Evolutionary conservation across 2,329 filamentous ascomycete species (phyloP).

Genomic region (Aspergillus uvarum): DNA sequence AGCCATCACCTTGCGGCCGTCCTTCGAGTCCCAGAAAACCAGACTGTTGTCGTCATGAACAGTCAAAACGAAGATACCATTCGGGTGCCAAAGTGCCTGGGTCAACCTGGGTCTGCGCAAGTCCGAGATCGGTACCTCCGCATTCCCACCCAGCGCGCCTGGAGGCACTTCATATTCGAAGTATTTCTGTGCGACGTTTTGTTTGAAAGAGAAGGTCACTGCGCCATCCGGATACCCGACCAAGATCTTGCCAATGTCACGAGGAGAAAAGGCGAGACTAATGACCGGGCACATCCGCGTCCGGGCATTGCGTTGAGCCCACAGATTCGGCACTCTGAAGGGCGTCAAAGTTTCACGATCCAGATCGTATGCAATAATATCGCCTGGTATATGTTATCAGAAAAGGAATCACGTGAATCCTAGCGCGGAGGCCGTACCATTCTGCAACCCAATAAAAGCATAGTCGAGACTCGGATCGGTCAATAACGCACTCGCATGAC

Average conservation of each 20-base stretch:
- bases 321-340: constrained; percentile 84
- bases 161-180: constrained; percentile 80
- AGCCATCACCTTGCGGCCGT: constrained; percentile 79
- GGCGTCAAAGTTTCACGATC: constrained; percentile 74
- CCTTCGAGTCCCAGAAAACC: constrained; percentile 91
- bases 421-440: constrained; percentile 45
- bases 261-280: constrained; percentile 79
- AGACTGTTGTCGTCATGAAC: constrained; percentile 88
- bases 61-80: constrained; percentile 82
- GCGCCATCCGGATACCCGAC: constrained; percentile 89
- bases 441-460: constrained; percentile 79
- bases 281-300: constrained; percentile 67
- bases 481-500: constrained; percentile 69
- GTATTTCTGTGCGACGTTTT: constrained; percentile 73
- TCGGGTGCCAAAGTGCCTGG: constrained; percentile 91
- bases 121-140: constrained; percentile 61
- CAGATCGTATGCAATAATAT: constrained; percentile 88
- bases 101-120: constrained; percentile 71
- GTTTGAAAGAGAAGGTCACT: constrained; percentile 91
- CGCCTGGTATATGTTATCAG: constrained; percentile 50
- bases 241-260: constrained; percentile 86
- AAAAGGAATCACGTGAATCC: not conserved
- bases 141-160: constrained; percentile 77
- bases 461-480: constrained; percentile 93
- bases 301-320: constrained; percentile 70